Percentiles rank a stretch among this genome's conserved stretches.
phyloP scores from a whole-genome alignment of 495 filamentous ascomycete genomes.

The Trichoderma gamsii region DNA sequence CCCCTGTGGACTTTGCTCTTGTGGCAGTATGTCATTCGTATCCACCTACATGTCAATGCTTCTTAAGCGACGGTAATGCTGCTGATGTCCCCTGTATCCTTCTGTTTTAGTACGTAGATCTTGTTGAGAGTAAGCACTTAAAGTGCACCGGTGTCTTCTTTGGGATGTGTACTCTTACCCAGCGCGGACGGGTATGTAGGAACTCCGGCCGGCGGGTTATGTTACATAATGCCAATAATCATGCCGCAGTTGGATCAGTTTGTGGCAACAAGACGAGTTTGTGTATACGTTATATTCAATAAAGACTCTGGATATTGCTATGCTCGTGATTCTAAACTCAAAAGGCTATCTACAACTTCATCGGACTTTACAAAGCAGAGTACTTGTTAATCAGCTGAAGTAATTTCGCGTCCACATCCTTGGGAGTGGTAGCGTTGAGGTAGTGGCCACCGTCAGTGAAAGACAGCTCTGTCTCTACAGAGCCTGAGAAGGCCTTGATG shows the following conservation, averaged over 20 bases:
- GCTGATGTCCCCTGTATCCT: no score
- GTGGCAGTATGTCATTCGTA: neutral
- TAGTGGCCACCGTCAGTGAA: slow-evolving; percentile 53
- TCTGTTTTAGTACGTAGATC: neutral
- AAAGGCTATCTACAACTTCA: neutral
- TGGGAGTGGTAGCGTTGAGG: slow-evolving; percentile 49
- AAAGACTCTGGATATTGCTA: slow-evolving; percentile 1
- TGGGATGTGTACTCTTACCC: neutral
- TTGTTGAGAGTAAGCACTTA: neutral
- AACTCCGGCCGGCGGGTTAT: no score
- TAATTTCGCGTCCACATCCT: slow-evolving; percentile 47
- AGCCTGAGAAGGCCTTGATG: slow-evolving; percentile 51
- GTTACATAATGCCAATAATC: no score
- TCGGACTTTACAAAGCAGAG: neutral
- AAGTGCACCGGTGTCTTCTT: neutral
- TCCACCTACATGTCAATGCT: neutral
- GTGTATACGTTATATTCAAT: neutral
- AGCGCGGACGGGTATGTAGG: neutral
- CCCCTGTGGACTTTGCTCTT: neutral
- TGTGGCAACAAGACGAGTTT: neutral
- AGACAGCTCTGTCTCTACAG: slow-evolving; percentile 43
- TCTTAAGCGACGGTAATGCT: neutral
- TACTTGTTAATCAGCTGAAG: slow-evolving; percentile 39
- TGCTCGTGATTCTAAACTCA: neutral
- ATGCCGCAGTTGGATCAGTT: neutral